A percentile compares a stretch with the other conserved stretches of the same genome.
Evolutionary conservation across 208 protist genomes (phyloP).

Genomic region (Acanthamoeba triangularis): DNA sequence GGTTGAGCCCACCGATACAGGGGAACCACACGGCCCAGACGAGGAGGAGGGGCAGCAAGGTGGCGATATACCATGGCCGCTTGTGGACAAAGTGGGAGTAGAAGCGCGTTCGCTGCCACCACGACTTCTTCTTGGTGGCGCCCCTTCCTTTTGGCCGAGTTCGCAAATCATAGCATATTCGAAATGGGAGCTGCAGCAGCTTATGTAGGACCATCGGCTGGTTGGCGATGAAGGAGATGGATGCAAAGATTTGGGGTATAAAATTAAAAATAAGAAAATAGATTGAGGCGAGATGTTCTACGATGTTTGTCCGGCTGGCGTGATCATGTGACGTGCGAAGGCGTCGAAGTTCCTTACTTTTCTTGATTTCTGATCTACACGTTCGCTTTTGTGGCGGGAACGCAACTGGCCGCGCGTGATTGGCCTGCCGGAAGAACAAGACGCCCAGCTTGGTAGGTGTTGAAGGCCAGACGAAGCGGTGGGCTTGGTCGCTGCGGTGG

Average conservation of each 20-base stretch:
- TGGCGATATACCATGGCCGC: constrained; percentile 54
- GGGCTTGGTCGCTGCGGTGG: no score
- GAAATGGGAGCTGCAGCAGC: not conserved
- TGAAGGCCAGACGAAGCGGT: no score
- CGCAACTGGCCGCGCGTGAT: no score
- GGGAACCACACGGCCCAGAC: constrained; percentile 67
- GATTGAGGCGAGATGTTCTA: no score
- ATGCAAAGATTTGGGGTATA: not conserved
- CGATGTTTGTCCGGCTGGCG: no score
- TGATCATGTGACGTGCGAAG: no score
- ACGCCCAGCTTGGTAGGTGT: no score
- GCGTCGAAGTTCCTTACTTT: no score
- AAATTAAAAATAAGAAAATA: not conserved
- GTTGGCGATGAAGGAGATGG: not conserved
- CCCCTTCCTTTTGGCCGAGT: not conserved
- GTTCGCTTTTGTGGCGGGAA: no score
- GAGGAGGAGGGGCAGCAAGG: constrained; percentile 32
- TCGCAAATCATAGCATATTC: constrained; percentile 4
- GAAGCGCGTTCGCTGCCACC: constrained; percentile 19
- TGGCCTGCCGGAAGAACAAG: no score
- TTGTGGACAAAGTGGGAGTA: constrained; percentile 39
- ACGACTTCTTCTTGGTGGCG: constrained; percentile 8
- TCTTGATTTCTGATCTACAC: no score
- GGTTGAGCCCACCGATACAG: not conserved
- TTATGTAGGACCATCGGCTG: not conserved